phyloP scores from a whole-genome alignment of 495 filamentous ascomycete species.

The Hypoxylon fragiforme region DNA sequence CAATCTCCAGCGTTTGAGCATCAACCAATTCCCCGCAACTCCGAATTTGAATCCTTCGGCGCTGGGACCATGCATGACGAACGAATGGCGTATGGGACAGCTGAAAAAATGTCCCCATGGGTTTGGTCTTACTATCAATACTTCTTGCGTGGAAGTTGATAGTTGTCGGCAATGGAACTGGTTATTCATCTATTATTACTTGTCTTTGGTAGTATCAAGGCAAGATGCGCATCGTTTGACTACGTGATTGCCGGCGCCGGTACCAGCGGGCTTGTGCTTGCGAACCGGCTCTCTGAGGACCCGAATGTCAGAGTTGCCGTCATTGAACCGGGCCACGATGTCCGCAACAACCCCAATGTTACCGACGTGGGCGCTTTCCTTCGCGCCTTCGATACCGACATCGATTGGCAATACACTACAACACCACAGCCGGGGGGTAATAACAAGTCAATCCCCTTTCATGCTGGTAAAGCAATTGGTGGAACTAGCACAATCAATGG shows the following conservation, averaged over 20 bases:
- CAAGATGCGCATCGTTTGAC: slow-evolving; percentile 40
- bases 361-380: slow-evolving; percentile 47
- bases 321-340: slow-evolving; percentile 57
- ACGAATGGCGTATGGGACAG: slow-evolving; percentile 10
- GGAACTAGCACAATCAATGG: slow-evolving; percentile 59
- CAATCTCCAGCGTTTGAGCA: no score
- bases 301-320: slow-evolving; percentile 51
- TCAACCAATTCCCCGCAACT: slow-evolving; percentile 32
- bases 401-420: slow-evolving; percentile 58
- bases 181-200: slow-evolving; percentile 7
- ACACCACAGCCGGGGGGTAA: slow-evolving; percentile 48
- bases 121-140: slow-evolving; percentile 1
- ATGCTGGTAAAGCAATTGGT: slow-evolving; percentile 56
- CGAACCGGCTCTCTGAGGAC: slow-evolving; percentile 56
- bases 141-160: slow-evolving; percentile 2
- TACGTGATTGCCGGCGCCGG: slow-evolving; percentile 58
- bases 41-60: not conserved
- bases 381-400: slow-evolving; percentile 44
- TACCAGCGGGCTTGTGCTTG: slow-evolving; percentile 57
- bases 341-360: slow-evolving; percentile 54
- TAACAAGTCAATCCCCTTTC: slow-evolving; percentile 40
- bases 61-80: not conserved
- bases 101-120: no score
- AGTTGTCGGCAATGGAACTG: slow-evolving; percentile 18
- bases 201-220: not conserved